Evolutionary conservation across 306 rosid genomes (phyloP), one percentile per base, ranked within the genome.

Genomic region (Quercus agrifolia): DNA sequence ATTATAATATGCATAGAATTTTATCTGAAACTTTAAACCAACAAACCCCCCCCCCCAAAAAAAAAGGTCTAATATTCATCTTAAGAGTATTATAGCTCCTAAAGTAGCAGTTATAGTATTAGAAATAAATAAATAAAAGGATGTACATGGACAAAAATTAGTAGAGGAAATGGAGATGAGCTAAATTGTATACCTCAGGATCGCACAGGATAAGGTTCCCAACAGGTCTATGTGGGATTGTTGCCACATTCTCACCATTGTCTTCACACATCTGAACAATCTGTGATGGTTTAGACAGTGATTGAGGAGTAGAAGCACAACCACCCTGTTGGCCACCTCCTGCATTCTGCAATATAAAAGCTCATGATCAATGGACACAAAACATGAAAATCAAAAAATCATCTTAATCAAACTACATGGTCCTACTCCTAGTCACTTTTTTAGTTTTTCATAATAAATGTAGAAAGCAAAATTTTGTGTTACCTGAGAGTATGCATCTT

Each of bases 401-500:
- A 23, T 71, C 59, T 49, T 64, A 28, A 55, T 63, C 30, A 86
- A 61, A 74, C 62, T 14, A 54, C 41, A 56, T 74, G 25, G 17
- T 59, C 64, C 46, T 51, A 18, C 33, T 71, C 70, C 18, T 17
- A 17, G 7, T 64, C 15, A 13, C 15, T 23, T 30, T 5, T 64
- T 44, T 46, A 20, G 4, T 41, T 59, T 75, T 44, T 10, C 69
- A 23, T 62, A 31, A 72, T 54, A 41, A 2, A 63, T 41, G 68
- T 14, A 38, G 25, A 74, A 54, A 44, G 57, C 73, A 73, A 52
- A 74, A 79, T 70, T 23, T 33, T 38, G 56, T 61, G 71, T 79
- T 87, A 91, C 94, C 91, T 76, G 86, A 56, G 76, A 75, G 73
- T 28, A 81, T 75, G 80, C 84, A 76, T 80, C 81, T 81, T 78